Conservation (phyloP, 2,329 filamentous ascomycete species). For the Pseudocercospora pini-densiflorae region DNA sequence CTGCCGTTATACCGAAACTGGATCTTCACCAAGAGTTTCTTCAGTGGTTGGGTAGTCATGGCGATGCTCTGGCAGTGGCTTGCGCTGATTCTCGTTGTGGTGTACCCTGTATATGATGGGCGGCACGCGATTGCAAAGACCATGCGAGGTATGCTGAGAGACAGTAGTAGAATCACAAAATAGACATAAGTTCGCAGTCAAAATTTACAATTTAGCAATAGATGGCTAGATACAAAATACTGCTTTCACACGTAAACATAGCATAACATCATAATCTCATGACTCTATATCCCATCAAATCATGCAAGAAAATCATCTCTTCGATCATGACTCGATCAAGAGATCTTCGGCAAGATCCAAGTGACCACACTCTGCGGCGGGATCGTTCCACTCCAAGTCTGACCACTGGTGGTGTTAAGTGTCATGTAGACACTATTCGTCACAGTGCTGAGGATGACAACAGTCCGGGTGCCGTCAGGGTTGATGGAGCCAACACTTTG, state of each 20-base stretch:
- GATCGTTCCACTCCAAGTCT: constrained; percentile 25
- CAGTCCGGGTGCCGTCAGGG: constrained; percentile 26
- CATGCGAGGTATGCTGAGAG: too few relatives aligned
- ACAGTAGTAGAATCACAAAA: too few relatives aligned
- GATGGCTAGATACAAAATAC: not conserved
- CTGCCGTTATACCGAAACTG: constrained; percentile 56
- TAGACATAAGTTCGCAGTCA: too few relatives aligned
- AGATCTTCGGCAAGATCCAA: constrained; percentile 23
- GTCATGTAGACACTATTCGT: constrained; percentile 18
- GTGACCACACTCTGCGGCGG: constrained; percentile 22
- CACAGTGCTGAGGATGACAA: constrained; percentile 24
- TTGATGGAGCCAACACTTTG: constrained; percentile 25
- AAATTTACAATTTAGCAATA: too few relatives aligned
- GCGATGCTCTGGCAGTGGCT: constrained; percentile 49
- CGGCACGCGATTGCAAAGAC: too few relatives aligned
- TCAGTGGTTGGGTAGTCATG: constrained; percentile 52
- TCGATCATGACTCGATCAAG: not conserved
- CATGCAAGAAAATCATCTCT: not conserved
- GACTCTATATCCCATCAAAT: not conserved
- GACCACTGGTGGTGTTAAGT: constrained; percentile 22
- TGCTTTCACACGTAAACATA: not conserved
- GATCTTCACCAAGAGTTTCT: constrained; percentile 54
- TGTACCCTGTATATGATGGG: too few relatives aligned
- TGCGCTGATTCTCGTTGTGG: constrained; percentile 9
- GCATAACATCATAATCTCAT: not conserved